Percentiles rank a stretch among this genome's conserved stretches.
Evolutionary conservation across 176 grass and related monocot species (phyloP).

Genomic region (Oropetium thomaeum): DNA sequence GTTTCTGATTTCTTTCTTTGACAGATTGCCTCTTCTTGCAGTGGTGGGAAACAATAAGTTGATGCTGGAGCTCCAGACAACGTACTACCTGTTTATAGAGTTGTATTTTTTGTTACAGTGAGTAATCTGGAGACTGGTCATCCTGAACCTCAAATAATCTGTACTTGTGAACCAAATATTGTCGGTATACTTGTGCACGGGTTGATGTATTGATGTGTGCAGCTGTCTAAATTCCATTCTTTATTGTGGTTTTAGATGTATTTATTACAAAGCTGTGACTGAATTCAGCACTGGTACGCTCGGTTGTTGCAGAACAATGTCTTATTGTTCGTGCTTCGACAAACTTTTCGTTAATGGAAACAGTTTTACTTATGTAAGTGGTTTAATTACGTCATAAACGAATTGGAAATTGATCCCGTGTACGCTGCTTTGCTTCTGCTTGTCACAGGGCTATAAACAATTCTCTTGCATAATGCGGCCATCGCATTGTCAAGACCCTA

Average conservation of each 20-base stretch:
- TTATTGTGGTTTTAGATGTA: slow-evolving; percentile 12
- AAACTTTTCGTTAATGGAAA: neutral
- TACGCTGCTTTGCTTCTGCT: neutral
- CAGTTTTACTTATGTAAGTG: neutral
- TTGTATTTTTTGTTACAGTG: slow-evolving; percentile 39
- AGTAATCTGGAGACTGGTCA: slow-evolving; percentile 28
- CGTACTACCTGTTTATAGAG: slow-evolving; percentile 34
- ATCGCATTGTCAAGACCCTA: too few relatives aligned
- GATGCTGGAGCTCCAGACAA: slow-evolving; percentile 47
- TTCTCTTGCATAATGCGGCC: too few relatives aligned
- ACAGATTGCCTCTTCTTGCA: slow-evolving; percentile 29
- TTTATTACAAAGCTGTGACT: slow-evolving; percentile 7
- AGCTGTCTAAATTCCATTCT: slow-evolving; percentile 31
- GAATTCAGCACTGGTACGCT: neutral
- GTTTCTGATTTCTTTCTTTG: neutral
- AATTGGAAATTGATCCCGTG: neutral
- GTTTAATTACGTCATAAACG: neutral
- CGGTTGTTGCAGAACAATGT: slow-evolving; percentile 9
- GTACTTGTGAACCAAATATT: slow-evolving; percentile 41
- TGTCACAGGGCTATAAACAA: neutral
- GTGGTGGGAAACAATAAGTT: slow-evolving; percentile 37
- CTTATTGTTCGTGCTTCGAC: neutral
- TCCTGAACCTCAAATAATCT: slow-evolving; percentile 42
- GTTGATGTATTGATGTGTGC: slow-evolving; percentile 22
- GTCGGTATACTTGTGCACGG: slow-evolving; percentile 14